Base-by-base conservation (phyloP, 305 asterid species). In the Fraxinus greggii region DNA sequence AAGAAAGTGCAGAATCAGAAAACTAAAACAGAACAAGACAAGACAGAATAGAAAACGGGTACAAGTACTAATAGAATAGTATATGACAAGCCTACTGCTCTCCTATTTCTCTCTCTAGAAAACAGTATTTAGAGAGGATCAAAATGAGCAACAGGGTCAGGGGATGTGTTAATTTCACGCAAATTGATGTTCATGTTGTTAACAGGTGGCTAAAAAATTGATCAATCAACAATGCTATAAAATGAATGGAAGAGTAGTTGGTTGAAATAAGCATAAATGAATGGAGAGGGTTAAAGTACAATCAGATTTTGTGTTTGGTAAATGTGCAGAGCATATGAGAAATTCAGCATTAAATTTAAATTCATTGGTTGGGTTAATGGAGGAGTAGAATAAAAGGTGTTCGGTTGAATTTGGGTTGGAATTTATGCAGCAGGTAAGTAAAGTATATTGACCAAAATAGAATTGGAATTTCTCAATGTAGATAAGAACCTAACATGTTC, bases 381-480 rank as follows among this genome's bases (percentile, higher is more conserved):
- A 78, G 84, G 88, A 81, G 85, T 69, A 63, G 82, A 85, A 78
- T 36, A 36, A 23, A 76, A 63, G 84, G n/a, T 79, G 85, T 85
- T 87, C 85, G 78, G 93, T 89, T 87, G 80, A 81, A 84, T 80
- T 81, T 54, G 84, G 93, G 87, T 90, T 83, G 79, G 86, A 86
- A 86, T 86, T 84, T 81, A 56, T 48, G 59, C 19, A 56, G 69
- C 56, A 69, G 81, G 72, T 76, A 24, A 85, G 83, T 85, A 36
- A 80, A 78, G 69, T 76, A 73, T 69, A 32, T 85, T 28, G 63
- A 42, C 33, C 72, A 76, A 70, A 45, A 26, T 79, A 28, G 63
- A 32, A 19, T 65, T 21, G 28, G 7, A 80, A 74, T 78, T 75
- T 32, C 65, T 82, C 63, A 21, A 35, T 33, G n/a, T 29, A 63